Percentiles rank a stretch among this genome's conserved stretches.
These are phyloP conservation scores for Lecanicillium sp. DNA, from an alignment of 2,329 filamentous ascomycete genomes.

Conservation along the genomic window DNA sequence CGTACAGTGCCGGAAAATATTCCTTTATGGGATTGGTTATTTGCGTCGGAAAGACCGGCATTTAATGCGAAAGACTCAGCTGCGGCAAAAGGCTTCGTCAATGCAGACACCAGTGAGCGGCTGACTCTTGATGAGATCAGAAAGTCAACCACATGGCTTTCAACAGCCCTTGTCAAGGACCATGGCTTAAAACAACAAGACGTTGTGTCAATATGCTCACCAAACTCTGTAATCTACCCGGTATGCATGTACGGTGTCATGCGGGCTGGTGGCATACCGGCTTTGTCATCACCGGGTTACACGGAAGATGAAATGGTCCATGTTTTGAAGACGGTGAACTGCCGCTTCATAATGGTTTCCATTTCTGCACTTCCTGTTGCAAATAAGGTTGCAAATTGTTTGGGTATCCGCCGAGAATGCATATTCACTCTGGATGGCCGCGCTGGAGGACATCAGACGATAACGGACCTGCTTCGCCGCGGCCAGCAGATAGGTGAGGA, in stretches of 20 bases:
- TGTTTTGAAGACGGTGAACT: slow-evolving; percentile 1
- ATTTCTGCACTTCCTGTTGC: background rate
- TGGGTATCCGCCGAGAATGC: background rate
- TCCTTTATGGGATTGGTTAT: slow-evolving; percentile 7
- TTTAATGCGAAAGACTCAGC: background rate
- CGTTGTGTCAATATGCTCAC: slow-evolving; percentile 1
- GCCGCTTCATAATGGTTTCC: slow-evolving; percentile 3
- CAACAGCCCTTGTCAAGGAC: background rate
- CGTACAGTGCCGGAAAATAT: slow-evolving; percentile 1
- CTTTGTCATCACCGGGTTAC: background rate
- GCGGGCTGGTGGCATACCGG: slow-evolving; percentile 5
- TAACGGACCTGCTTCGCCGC: slow-evolving; percentile 1
- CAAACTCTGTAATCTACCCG: slow-evolving; percentile 6
- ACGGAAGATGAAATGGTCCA: slow-evolving; percentile 4
- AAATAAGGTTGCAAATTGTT: background rate
- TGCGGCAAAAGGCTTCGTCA: background rate
- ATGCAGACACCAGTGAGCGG: background rate
- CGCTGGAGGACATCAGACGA: background rate
- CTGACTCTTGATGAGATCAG: slow-evolving; percentile 4
- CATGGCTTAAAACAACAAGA: slow-evolving; percentile 2
- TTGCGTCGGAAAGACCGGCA: background rate
- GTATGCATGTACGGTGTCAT: slow-evolving; percentile 5
- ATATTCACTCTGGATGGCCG: slow-evolving; percentile 1
- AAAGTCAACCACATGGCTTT: slow-evolving; percentile 3
- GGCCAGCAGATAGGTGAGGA: background rate